These are phyloP conservation scores for Cercospora citrullina DNA, from an alignment of 2,329 filamentous ascomycete genomes.

Conservation along the genomic window DNA sequence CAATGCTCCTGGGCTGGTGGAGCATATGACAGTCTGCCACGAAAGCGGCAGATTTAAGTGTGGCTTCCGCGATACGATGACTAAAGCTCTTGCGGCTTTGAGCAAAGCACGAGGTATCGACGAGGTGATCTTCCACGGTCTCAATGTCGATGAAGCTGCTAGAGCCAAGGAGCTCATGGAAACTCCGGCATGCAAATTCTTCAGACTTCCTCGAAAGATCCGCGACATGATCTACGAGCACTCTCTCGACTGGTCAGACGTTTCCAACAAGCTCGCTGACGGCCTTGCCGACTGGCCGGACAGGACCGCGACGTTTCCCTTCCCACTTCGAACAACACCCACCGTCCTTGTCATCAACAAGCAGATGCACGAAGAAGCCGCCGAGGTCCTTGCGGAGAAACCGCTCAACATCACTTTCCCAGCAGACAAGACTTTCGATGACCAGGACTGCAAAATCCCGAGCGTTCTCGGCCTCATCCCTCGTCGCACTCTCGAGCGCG, in stretches of 20 bases:
- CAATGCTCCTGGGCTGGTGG: constrained; percentile 23
- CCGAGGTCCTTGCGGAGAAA: constrained; percentile 33
- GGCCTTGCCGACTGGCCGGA: constrained; percentile 25
- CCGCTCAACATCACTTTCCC: constrained; percentile 32
- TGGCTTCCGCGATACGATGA: constrained; percentile 34
- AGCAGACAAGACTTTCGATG: constrained; percentile 11
- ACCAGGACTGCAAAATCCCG: constrained; percentile 15
- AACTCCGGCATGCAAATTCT: constrained; percentile 21
- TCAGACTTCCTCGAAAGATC: constrained; percentile 32
- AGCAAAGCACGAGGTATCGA: constrained; percentile 27
- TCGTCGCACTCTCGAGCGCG: constrained; percentile 24
- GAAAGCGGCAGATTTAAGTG: constrained; percentile 21
- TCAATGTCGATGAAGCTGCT: constrained; percentile 27
- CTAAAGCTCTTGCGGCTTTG: constrained; percentile 21
- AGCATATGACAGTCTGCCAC: constrained; percentile 34
- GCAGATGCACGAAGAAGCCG: constrained; percentile 38
- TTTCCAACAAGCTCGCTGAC: constrained; percentile 21
- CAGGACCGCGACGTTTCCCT: constrained; percentile 11
- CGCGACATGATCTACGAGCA: constrained; percentile 36
- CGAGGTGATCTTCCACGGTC: constrained; percentile 30
- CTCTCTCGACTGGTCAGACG: constrained; percentile 29
- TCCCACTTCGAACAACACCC: constrained; percentile 31
- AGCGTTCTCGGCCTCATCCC: constrained; percentile 31
- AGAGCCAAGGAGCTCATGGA: constrained; percentile 32
- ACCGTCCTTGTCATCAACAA: constrained; percentile 40